Evolutionary conservation across 768 basidiomycete species (phyloP).

Genomic region (Pulveroboletus sp.): DNA sequence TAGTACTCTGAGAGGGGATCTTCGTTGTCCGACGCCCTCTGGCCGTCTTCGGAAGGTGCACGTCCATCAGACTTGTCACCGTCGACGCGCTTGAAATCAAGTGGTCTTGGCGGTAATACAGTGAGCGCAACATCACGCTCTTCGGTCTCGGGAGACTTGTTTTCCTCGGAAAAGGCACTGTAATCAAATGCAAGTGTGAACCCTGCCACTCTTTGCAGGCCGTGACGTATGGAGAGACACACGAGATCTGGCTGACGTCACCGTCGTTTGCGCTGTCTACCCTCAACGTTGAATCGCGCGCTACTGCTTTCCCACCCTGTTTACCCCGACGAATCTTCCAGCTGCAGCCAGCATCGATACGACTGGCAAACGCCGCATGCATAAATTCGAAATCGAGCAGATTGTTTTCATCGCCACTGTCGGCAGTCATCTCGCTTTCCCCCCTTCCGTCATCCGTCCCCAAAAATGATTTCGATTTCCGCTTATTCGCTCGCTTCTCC

Average conservation of each 20-base stretch:
- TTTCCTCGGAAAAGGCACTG: conserved; percentile 39
- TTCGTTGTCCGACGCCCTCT: conserved; percentile 4
- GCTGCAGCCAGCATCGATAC: conserved; percentile 41
- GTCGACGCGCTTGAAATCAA: conserved; percentile 9
- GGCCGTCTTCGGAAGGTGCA: not conserved
- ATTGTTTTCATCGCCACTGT: conserved; percentile 4
- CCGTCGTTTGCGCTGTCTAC: conserved; percentile 7
- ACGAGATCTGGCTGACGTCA: conserved; percentile 49
- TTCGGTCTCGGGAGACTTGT: not conserved
- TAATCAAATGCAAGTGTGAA: conserved; percentile 14
- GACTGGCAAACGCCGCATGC: conserved; percentile 46
- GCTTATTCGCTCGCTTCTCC: conserved; percentile 24
- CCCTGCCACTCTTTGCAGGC: not conserved
- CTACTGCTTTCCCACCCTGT: not conserved
- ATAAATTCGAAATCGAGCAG: conserved; percentile 37
- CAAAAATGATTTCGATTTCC: conserved; percentile 2
- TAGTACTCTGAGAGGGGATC: conserved; percentile 71
- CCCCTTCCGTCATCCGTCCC: conserved; percentile 12
- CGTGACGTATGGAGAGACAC: too few species aligned
- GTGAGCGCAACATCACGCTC: conserved; percentile 8
- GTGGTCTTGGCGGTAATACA: conserved; percentile 25
- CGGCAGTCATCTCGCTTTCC: conserved; percentile 5
- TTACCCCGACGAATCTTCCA: conserved; percentile 14
- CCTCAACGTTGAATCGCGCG: not conserved
- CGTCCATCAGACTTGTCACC: not conserved